Conservation (phyloP, 352 stramenopile genomes). For the Elongisporangium undulatum region DNA sequence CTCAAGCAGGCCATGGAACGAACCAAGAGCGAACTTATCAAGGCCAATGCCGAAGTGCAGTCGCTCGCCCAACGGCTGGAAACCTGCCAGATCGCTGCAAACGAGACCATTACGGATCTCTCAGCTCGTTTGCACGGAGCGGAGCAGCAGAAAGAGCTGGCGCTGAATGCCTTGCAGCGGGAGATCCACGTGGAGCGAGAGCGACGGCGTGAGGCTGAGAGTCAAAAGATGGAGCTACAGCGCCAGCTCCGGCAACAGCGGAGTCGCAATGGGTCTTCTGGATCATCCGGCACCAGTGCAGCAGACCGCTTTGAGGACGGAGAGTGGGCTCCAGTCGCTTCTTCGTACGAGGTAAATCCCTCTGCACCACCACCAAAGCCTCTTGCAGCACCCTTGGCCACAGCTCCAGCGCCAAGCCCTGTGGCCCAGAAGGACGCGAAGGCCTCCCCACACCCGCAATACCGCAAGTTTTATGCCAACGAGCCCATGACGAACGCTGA, state of each 20-base stretch:
- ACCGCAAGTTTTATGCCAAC: constrained; percentile 68
- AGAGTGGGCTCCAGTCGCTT: constrained; percentile 1
- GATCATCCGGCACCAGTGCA: not conserved
- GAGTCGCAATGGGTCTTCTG: not conserved
- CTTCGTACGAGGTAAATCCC: constrained; percentile 5
- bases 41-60: constrained; percentile 36
- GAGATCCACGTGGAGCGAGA: constrained; percentile 62
- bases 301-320: not conserved
- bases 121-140: constrained; percentile 35
- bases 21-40: constrained; percentile 45
- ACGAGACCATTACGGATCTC: constrained; percentile 61
- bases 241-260: constrained; percentile 30
- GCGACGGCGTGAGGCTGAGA: constrained; percentile 45
- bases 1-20: constrained; percentile 51
- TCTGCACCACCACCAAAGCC: not conserved
- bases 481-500: constrained; percentile 59
- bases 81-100: constrained; percentile 40
- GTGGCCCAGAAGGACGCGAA: constrained; percentile 8
- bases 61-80: constrained; percentile 48
- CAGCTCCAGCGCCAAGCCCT: not conserved
- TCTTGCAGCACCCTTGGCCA: not conserved
- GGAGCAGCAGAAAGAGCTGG: constrained; percentile 52
- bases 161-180: constrained; percentile 27
- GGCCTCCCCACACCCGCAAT: constrained; percentile 14
- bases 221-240: constrained; percentile 59